Evolutionary conservation across 768 basidiomycete genomes (phyloP).

Genomic region (Cubamyces sp.): DNA sequence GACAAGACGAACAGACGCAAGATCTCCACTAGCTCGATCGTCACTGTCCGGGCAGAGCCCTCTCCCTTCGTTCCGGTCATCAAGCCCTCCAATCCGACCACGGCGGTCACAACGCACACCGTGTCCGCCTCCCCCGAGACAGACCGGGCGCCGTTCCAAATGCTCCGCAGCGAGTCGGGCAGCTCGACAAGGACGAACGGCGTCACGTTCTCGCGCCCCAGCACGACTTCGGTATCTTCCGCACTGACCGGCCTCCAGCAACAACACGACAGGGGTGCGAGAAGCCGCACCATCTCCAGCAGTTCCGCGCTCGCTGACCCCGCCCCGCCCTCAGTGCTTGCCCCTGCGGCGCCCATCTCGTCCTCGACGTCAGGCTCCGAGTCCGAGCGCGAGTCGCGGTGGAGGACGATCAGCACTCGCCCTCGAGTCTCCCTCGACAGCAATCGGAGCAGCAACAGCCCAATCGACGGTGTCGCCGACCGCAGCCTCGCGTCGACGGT

Average conservation of each 20-base stretch:
- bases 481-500: slow-evolving; percentile 40
- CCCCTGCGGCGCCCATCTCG: slow-evolving; percentile 40
- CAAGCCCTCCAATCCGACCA: slow-evolving; percentile 63
- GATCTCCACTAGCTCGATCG: slow-evolving; percentile 46
- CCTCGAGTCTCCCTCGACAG: slow-evolving; percentile 51
- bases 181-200: slow-evolving; percentile 45
- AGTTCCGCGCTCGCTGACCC: slow-evolving; percentile 35
- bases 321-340: slow-evolving; percentile 30
- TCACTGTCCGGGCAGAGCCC: slow-evolving; percentile 49
- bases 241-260: slow-evolving; percentile 59
- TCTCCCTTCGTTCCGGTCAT: slow-evolving; percentile 50
- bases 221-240: slow-evolving; percentile 51
- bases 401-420: slow-evolving; percentile 42
- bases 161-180: slow-evolving; percentile 53
- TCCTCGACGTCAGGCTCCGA: slow-evolving; percentile 49
- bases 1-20: slow-evolving; percentile 44
- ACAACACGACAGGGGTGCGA: slow-evolving; percentile 47
- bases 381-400: slow-evolving; percentile 45
- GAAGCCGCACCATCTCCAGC: slow-evolving; percentile 41
- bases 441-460: slow-evolving; percentile 40
- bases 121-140: slow-evolving; percentile 47
- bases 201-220: slow-evolving; percentile 69
- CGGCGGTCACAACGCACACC: slow-evolving; percentile 67
- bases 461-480: slow-evolving; percentile 14
- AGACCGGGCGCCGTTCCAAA: slow-evolving; percentile 27